These are phyloP conservation scores for Populus hybrid DNA, from an alignment of 441 rosid species.

Conservation along the genomic window DNA sequence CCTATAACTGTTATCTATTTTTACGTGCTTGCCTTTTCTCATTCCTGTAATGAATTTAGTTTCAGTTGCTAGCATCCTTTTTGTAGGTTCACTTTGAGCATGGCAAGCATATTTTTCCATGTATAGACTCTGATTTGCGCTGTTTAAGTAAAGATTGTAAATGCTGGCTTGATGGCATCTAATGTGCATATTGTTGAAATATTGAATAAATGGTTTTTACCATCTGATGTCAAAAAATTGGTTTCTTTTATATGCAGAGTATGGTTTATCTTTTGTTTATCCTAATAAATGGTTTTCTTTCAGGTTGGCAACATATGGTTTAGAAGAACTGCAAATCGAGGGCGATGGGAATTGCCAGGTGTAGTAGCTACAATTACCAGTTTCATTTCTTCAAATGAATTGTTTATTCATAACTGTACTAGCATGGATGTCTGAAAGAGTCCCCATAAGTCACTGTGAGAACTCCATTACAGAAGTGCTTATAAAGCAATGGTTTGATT, in stretches of 20 bases:
- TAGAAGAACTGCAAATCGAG: slow-evolving; percentile 84
- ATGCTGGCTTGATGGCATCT: neutral
- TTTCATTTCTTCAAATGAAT: neutral
- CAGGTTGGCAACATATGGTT: slow-evolving; percentile 77
- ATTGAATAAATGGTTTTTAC: neutral
- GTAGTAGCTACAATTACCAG: slow-evolving; percentile 6
- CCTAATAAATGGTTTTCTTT: slow-evolving; percentile 19
- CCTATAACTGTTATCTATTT: neutral
- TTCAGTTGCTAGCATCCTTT: slow-evolving; percentile 3
- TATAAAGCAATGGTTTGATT: slow-evolving; percentile 12
- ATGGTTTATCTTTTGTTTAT: neutral
- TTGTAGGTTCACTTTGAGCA: neutral
- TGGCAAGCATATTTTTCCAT: neutral
- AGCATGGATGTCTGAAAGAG: neutral
- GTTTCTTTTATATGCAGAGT: neutral
- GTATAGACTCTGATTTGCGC: neutral
- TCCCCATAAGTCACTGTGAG: neutral
- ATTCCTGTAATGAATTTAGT: neutral
- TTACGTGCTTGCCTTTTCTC: neutral
- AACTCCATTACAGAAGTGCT: neutral
- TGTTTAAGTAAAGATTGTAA: neutral
- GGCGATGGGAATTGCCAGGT: slow-evolving; percentile 99
- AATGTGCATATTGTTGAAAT: neutral
- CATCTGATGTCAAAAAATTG: neutral
- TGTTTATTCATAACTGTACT: neutral